Evolutionary conservation across 495 filamentous ascomycete genomes (phyloP).

Genomic region (Penicillium bovifimosum): DNA sequence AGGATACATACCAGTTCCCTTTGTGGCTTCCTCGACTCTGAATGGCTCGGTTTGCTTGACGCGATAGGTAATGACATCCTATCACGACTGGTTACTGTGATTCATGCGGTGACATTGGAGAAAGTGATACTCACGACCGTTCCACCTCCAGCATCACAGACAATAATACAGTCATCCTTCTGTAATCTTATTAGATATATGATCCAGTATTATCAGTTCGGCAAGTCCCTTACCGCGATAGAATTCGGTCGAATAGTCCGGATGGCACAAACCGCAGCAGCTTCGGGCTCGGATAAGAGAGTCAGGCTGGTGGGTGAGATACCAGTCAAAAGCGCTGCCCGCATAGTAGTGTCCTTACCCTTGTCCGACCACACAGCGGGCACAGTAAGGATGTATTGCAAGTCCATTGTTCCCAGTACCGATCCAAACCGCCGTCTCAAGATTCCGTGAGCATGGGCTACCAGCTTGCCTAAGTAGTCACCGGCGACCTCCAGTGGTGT

Average conservation of each 20-base stretch:
- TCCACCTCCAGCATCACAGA: constrained; percentile 56
- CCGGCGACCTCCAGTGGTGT: constrained; percentile 29
- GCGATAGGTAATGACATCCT: constrained; percentile 45
- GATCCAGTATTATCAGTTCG: not conserved
- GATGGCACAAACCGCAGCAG: constrained; percentile 51
- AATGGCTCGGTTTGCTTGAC: constrained; percentile 11
- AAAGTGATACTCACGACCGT: constrained; percentile 43
- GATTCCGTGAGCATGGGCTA: constrained; percentile 25
- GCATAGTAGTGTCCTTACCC: constrained; percentile 43
- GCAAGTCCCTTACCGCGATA: constrained; percentile 12
- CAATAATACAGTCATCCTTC: constrained; percentile 43
- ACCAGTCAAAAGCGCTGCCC: constrained; percentile 45
- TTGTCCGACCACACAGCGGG: constrained; percentile 52
- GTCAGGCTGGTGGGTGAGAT: constrained; percentile 34
- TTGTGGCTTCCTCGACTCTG: constrained; percentile 12
- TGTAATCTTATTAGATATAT: constrained; percentile 5
- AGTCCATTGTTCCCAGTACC: constrained; percentile 5
- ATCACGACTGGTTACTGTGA: not conserved
- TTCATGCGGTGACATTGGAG: not conserved
- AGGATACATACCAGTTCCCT: constrained; percentile 21
- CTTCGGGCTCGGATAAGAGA: constrained; percentile 59
- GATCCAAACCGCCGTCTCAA: constrained; percentile 30
- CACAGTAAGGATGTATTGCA: constrained; percentile 46
- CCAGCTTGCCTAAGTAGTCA: constrained; percentile 41
- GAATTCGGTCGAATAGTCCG: constrained; percentile 25